Evolutionary conservation across 2,329 filamentous ascomycete species (phyloP).

Genomic region (Zymoseptoria passerinii): DNA sequence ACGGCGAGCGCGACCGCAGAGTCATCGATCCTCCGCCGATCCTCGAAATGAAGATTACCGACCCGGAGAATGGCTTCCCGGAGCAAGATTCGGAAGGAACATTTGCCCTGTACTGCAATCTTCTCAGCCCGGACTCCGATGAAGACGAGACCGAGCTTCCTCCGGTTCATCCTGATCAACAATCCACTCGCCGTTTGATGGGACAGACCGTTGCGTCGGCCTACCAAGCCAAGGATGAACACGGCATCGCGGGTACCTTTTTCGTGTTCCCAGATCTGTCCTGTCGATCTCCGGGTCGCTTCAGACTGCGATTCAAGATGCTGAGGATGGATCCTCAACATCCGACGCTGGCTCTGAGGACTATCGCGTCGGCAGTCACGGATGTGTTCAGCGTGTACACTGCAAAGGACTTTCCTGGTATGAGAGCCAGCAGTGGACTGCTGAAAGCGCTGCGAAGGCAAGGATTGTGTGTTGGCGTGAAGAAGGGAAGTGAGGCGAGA

Average conservation of each 20-base stretch:
- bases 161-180: slow-evolving; percentile 44
- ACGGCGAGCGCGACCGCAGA: slow-evolving; percentile 71
- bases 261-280: slow-evolving; percentile 80
- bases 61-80: slow-evolving; percentile 45
- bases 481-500: slow-evolving; percentile 66
- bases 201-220: slow-evolving; percentile 69
- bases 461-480: slow-evolving; percentile 75
- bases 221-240: slow-evolving; percentile 67
- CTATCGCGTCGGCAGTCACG: slow-evolving; percentile 50
- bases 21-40: slow-evolving; percentile 81
- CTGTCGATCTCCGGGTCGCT: slow-evolving; percentile 68
- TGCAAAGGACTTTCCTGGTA: slow-evolving; percentile 78
- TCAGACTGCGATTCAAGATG: slow-evolving; percentile 64
- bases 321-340: slow-evolving; percentile 59
- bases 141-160: slow-evolving; percentile 56
- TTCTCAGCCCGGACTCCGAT: slow-evolving; percentile 61
- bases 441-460: slow-evolving; percentile 69
- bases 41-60: slow-evolving; percentile 61
- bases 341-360: slow-evolving; percentile 43
- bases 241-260: slow-evolving; percentile 66
- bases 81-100: slow-evolving; percentile 57
- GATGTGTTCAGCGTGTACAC: slow-evolving; percentile 73
- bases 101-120: slow-evolving; percentile 58
- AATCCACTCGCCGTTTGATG: slow-evolving; percentile 68
- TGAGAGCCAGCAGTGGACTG: slow-evolving; percentile 66